A percentile compares a stretch with the other conserved stretches of the same genome.
Conservation (phyloP, 2,329 filamentous ascomycete species). For the Botrytis deweyae region DNA sequence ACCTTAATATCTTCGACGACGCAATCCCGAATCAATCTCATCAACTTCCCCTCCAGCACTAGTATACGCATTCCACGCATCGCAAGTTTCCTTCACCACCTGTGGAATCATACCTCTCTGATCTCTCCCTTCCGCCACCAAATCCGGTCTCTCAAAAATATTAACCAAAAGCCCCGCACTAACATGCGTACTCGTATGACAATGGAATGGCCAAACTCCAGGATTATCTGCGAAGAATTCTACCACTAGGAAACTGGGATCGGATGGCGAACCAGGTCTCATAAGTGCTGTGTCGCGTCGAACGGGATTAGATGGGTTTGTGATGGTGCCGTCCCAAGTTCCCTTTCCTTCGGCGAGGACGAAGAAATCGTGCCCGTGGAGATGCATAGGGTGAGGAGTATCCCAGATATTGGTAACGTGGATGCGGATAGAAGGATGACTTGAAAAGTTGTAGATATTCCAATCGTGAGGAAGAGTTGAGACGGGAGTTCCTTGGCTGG, state of each 20-base stretch:
- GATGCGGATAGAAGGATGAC: not conserved
- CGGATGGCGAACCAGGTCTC: constrained; percentile 36
- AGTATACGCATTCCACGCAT: constrained; percentile 52
- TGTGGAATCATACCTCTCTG: constrained; percentile 44
- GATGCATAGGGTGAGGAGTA: constrained; percentile 61
- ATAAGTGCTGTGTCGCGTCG: constrained; percentile 53
- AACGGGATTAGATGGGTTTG: constrained; percentile 49
- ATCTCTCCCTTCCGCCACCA: constrained; percentile 36
- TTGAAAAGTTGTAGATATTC: constrained; percentile 52
- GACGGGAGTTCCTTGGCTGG: constrained; percentile 47
- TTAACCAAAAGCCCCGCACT: constrained; percentile 43
- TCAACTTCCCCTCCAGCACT: constrained; percentile 44
- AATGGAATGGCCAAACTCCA: constrained; percentile 53
- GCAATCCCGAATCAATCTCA: constrained; percentile 52
- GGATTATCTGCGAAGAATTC: constrained; percentile 52
- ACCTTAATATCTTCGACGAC: not conserved
- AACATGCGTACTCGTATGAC: constrained; percentile 52
- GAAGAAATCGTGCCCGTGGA: constrained; percentile 72
- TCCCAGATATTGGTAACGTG: constrained; percentile 43
- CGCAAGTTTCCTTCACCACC: constrained; percentile 51
- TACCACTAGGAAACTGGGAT: constrained; percentile 42
- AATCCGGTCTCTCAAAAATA: constrained; percentile 39
- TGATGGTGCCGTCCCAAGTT: constrained; percentile 35
- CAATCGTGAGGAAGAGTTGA: constrained; percentile 48
- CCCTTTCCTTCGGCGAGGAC: constrained; percentile 54